Conservation (phyloP, 108 stramenopile genomes). For the Nannochloropsis granulata region DNA sequence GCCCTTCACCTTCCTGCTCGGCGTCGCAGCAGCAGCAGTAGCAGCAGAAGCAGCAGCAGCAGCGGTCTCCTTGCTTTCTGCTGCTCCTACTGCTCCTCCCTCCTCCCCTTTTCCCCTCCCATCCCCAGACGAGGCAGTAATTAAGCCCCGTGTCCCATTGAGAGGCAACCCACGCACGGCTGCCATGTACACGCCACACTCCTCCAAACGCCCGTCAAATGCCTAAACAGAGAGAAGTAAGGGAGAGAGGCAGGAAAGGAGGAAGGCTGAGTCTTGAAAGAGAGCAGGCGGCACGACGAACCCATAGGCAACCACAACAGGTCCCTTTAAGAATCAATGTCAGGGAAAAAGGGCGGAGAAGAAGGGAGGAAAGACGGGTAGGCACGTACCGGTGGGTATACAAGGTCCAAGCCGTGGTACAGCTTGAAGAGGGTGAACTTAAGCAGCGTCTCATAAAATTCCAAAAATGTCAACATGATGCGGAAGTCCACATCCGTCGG, state of each 20-base stretch:
- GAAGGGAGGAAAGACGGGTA: neutral
- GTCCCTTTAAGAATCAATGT: too few species aligned
- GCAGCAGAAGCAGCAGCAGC: neutral
- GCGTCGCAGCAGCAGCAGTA: neutral
- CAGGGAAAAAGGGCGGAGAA: too few species aligned
- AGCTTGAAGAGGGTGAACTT: constrained; percentile 90
- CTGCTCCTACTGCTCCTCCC: too few species aligned
- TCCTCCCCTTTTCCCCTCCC: neutral
- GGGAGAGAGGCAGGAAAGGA: neutral
- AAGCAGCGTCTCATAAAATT: constrained; percentile 87
- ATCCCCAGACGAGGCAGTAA: neutral
- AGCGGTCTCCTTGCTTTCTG: neutral
- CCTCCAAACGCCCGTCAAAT: neutral
- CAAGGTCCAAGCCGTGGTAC: constrained; percentile 65
- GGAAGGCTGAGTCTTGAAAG: neutral
- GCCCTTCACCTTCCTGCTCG: neutral
- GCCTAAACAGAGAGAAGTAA: neutral
- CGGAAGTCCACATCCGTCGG: constrained; percentile 89
- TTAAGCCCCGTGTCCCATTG: neutral
- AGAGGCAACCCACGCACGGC: neutral
- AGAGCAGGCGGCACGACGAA: neutral
- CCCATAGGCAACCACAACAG: neutral
- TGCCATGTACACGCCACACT: neutral
- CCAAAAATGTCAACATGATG: constrained; percentile 96
- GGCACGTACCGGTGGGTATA: constrained; percentile 51